Evolutionary conservation across 176 grass and related monocot species (phyloP).

Genomic region (Cocos nucifera): DNA sequence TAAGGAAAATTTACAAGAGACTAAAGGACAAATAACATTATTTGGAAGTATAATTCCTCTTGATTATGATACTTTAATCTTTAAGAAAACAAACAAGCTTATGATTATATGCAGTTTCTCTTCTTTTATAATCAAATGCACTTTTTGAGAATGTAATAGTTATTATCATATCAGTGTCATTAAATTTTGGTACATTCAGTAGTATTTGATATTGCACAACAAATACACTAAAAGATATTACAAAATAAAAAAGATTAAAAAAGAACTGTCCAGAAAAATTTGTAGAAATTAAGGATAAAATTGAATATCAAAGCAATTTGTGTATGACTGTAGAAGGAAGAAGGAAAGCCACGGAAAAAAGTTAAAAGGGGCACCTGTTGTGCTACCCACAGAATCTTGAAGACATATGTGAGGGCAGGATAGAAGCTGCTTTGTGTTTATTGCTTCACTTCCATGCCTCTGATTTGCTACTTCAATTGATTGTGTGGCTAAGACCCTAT

Average conservation of each 20-base stretch:
- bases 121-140: not conserved
- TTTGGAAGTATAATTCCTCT: not conserved
- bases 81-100: not conserved
- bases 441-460: conserved; percentile 24
- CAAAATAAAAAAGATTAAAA: too few relatives aligned
- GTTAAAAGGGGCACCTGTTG: conserved; percentile 28
- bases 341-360: not conserved
- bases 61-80: not conserved
- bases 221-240: too few relatives aligned
- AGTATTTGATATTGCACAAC: too few relatives aligned
- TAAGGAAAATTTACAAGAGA: too few relatives aligned
- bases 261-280: not conserved
- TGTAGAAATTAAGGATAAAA: not conserved
- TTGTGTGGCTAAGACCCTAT: conserved; percentile 22
- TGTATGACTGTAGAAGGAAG: not conserved
- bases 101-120: not conserved
- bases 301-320: not conserved
- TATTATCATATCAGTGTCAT: not conserved
- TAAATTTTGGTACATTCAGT: too few relatives aligned
- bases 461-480: conserved; percentile 16
- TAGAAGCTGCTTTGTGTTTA: conserved; percentile 19
- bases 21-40: too few relatives aligned
- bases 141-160: not conserved
- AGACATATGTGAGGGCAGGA: conserved; percentile 13
- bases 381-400: conserved; percentile 22